phyloP scores from a whole-genome alignment of 1,139 yeast genomes.

The Pichia sp. region DNA sequence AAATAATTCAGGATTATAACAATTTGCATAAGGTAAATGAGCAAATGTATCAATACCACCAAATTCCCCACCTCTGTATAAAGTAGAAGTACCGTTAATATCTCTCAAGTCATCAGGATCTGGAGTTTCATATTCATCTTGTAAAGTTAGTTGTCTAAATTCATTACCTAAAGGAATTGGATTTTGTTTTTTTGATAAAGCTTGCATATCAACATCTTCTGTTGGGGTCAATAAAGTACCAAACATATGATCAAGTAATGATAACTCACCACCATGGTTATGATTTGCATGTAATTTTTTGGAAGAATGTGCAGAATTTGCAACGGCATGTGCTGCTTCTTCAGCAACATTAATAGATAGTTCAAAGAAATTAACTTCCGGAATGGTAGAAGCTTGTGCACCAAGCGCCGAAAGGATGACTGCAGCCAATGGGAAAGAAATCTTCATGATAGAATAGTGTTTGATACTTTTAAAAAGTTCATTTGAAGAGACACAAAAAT shows the following conservation, averaged over 20 bases:
- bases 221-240: constrained; percentile 31
- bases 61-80: constrained; percentile 18
- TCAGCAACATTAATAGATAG: constrained; percentile 3
- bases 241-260: constrained; percentile 32
- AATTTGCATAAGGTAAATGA: neutral
- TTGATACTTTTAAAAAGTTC: neutral
- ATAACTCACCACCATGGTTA: constrained; percentile 4
- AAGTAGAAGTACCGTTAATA: constrained; percentile 29
- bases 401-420: constrained; percentile 6
- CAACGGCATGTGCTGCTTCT: constrained; percentile 10
- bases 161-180: constrained; percentile 28
- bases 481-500: neutral
- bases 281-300: neutral
- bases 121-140: constrained; percentile 32
- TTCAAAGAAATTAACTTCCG: constrained; percentile 6
- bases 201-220: constrained; percentile 20
- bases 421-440: neutral
- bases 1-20: neutral
- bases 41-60: constrained; percentile 28
- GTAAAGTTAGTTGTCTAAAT: constrained; percentile 27
- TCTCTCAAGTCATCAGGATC: constrained; percentile 35
- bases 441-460: neutral
- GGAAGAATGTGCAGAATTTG: neutral
- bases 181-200: constrained; percentile 23
- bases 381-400: constrained; percentile 9